Percentiles rank a stretch among this genome's conserved stretches.
Evolutionary conservation across 305 asterid genomes (phyloP).

Genomic region (Solanum hybrid): DNA sequence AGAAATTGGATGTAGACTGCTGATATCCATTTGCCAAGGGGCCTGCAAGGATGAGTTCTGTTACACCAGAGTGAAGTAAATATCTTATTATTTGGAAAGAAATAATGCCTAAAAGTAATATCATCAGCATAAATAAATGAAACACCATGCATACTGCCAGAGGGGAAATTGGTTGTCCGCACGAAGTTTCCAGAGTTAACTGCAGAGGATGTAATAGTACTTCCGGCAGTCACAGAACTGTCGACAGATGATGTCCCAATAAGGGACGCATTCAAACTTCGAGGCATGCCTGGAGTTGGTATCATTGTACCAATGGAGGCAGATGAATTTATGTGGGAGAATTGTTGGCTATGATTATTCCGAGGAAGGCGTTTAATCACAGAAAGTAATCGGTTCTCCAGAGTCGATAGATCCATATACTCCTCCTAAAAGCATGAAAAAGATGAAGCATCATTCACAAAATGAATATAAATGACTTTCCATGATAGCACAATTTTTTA

Average conservation of each 20-base stretch:
- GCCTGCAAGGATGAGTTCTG: slow-evolving; percentile 43
- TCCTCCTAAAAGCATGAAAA: slow-evolving; percentile 57
- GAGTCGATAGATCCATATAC: slow-evolving; percentile 53
- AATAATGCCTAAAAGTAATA: slow-evolving; percentile 10
- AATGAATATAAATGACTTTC: background rate
- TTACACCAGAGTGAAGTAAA: slow-evolving; percentile 15
- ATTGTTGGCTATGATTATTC: slow-evolving; percentile 62
- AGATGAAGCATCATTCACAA: background rate
- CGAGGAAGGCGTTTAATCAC: slow-evolving; percentile 42
- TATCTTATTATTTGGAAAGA: background rate
- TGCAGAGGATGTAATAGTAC: slow-evolving; percentile 39
- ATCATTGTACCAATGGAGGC: slow-evolving; percentile 79
- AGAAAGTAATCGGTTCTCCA: slow-evolving; percentile 71
- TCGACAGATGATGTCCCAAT: slow-evolving; percentile 48
- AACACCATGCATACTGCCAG: slow-evolving; percentile 52
- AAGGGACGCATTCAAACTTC: slow-evolving; percentile 50
- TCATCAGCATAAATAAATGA: slow-evolving; percentile 51
- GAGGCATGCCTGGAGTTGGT: slow-evolving; percentile 93
- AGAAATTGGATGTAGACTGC: slow-evolving; percentile 50
- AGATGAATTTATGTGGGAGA: slow-evolving; percentile 50
- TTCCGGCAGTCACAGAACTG: slow-evolving; percentile 40
- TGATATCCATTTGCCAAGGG: slow-evolving; percentile 54
- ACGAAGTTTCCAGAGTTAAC: slow-evolving; percentile 54
- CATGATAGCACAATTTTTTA: background rate
- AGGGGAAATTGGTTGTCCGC: slow-evolving; percentile 45